A percentile compares a stretch with the other conserved stretches of the same genome.
Conservation (phyloP, 352 stramenopile species). For the Globisporangium echinulatum region DNA sequence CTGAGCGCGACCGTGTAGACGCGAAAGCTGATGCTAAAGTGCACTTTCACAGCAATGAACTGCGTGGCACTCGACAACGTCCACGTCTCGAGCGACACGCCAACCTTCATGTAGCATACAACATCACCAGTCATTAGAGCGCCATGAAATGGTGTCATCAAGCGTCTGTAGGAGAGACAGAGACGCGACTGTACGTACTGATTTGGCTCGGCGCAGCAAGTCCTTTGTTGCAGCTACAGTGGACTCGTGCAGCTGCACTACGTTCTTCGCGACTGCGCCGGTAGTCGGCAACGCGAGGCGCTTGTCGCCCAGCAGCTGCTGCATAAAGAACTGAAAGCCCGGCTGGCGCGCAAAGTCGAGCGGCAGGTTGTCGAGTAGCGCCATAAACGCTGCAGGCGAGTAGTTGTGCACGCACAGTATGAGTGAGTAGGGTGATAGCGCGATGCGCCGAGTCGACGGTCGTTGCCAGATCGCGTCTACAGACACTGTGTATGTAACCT, state of each 20-base stretch:
- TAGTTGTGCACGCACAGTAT: too few relatives aligned
- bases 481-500: too few relatives aligned
- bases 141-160: too few relatives aligned
- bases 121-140: too few relatives aligned
- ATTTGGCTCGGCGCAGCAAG: slow-evolving; percentile 44
- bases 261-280: slow-evolving; percentile 51
- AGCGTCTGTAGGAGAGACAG: too few relatives aligned
- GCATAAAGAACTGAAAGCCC: slow-evolving; percentile 66
- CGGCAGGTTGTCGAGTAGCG: slow-evolving; percentile 67
- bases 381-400: slow-evolving; percentile 40
- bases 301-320: slow-evolving; percentile 65
- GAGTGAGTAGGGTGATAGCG: too few relatives aligned
- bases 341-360: slow-evolving; percentile 48
- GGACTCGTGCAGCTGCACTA: slow-evolving; percentile 65
- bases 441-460: too few relatives aligned
- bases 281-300: slow-evolving; percentile 47
- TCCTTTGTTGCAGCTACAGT: slow-evolving; percentile 67
- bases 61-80: slow-evolving; percentile 37
- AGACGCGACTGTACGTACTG: slow-evolving; percentile 18
- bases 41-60: slow-evolving; percentile 61
- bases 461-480: too few relatives aligned
- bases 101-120: slow-evolving; percentile 20
- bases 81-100: slow-evolving; percentile 67
- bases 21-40: slow-evolving; percentile 77
- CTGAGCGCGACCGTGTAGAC: slow-evolving; percentile 56